Evolutionary conservation across 73 alveolate genomes (phyloP), one percentile per base, ranked within the genome.

Genomic region (Paramecium sonneborni): DNA sequence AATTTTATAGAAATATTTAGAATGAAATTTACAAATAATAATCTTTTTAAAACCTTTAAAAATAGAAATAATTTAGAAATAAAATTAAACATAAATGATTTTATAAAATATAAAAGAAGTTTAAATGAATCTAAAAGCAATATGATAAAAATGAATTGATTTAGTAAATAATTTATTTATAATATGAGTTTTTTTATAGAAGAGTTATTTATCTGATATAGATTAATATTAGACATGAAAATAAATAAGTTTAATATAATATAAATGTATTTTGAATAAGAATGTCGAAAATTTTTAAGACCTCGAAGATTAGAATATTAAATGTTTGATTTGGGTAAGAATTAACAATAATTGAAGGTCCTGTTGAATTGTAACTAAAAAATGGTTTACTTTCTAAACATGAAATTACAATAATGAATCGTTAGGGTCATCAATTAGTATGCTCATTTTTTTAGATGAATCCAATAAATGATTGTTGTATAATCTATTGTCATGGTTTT

Each of bases 401-500:
- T 79, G 90, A 79, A 79, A 24, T 79, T 24, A 23, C 10, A 41
- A 23, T 44, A 3, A 44, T 43, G 24, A 79, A 79, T 79, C 32
- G 46, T 43, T 79, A 79, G 52, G 55, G 55, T 46, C 76, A 79
- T 11, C 12, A 44, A 43, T 39, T 79, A 12, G 14, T 18, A 10
- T 32, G 44, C 30, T 43, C 90, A 0, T 79, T 43, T 79, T 79
- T 79, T 46, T 21, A 79, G 28, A 24, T 39, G 11, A 52, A 52
- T 23, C 69, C 55, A 14, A 10, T 12, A 9, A 41, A 34, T 4
- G 44, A 79, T 23, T 79, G 44, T 24, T 79, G 90, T 43, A 44
- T 79, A 23, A 79, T 79, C 37, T 79, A 79, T 34, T 79, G 90
- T 26, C 90, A 79, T 79, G 90, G 90, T 18, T 79, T 43, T 79